These are phyloP conservation scores for Garcia nutans DNA, from an alignment of 345 rosid species.

Conservation along the genomic window DNA sequence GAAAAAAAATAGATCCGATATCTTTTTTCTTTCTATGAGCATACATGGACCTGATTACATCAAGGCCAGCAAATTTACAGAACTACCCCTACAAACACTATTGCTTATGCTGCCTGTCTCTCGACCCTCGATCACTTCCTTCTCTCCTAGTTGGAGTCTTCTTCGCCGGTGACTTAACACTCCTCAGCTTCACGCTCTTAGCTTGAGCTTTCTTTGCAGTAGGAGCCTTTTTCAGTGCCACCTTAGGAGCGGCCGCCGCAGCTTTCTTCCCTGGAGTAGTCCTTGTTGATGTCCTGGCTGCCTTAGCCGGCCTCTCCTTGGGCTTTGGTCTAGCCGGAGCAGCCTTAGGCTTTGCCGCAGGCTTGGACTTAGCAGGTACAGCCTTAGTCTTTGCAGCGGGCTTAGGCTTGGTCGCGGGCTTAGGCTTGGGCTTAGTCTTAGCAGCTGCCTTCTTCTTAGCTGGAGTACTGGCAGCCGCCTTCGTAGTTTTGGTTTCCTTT, in stretches of 20 bases:
- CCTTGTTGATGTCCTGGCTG: constrained; percentile 54
- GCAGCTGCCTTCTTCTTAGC: constrained; percentile 34
- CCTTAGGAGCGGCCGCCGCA: constrained; percentile 34
- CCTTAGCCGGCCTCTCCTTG: constrained; percentile 58
- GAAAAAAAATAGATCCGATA: constrained; percentile 21
- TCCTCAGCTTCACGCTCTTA: constrained; percentile 48
- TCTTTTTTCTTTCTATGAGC: constrained; percentile 18
- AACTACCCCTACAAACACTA: constrained; percentile 31
- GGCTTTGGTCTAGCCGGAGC: constrained; percentile 34
- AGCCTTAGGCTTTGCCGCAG: constrained; percentile 16
- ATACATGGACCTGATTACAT: constrained; percentile 18
- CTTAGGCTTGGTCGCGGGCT: constrained; percentile 50
- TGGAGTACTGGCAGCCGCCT: constrained; percentile 14
- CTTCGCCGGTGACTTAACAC: constrained; percentile 61
- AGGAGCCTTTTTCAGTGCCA: constrained; percentile 41
- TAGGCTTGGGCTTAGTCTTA: constrained; percentile 31
- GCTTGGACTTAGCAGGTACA: constrained; percentile 30
- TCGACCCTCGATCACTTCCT: constrained; percentile 33
- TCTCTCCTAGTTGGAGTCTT: constrained; percentile 38
- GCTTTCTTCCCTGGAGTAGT: constrained; percentile 17
- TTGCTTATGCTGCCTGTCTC: not conserved
- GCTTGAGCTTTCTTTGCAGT: constrained; percentile 47
- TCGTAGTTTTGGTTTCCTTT: constrained; percentile 32
- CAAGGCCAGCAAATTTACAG: constrained; percentile 31
- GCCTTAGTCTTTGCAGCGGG: constrained; percentile 35